Percentiles rank a stretch among this genome's conserved stretches.
Evolutionary conservation across 2,329 filamentous ascomycete species (phyloP).

Genomic region (Calonectria hawksworthii): DNA sequence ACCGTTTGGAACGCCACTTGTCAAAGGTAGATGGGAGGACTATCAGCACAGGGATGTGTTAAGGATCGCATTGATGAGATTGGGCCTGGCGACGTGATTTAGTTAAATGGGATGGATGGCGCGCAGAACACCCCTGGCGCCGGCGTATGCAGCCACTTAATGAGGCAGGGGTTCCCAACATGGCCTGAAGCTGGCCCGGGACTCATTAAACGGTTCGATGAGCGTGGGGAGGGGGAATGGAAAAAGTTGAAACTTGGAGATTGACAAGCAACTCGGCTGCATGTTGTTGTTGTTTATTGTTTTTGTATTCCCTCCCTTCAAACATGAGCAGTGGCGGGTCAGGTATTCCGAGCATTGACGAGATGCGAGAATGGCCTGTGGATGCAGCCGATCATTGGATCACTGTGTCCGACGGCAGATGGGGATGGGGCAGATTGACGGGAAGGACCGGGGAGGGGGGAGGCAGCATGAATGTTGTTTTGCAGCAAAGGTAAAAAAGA

Average conservation of each 20-base stretch:
- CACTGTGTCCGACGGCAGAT: constrained; percentile 23
- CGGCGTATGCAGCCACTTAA: constrained; percentile 50
- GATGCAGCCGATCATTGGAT: constrained; percentile 25
- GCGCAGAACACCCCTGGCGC: constrained; percentile 48
- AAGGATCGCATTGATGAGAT: constrained; percentile 42
- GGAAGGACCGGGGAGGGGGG: constrained; percentile 16
- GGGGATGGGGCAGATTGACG: constrained; percentile 15
- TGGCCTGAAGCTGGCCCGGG: constrained; percentile 36
- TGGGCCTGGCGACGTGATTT: constrained; percentile 43
- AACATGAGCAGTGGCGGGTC: constrained; percentile 16
- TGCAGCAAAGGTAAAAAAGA: constrained; percentile 5
- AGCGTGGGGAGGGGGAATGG: constrained; percentile 26
- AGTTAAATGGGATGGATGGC: constrained; percentile 46
- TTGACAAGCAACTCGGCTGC: constrained; percentile 9
- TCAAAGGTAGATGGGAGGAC: constrained; percentile 35
- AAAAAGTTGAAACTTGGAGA: constrained; percentile 16
- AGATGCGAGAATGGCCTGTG: constrained; percentile 36
- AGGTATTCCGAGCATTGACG: constrained; percentile 13
- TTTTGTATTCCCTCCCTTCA: constrained; percentile 13
- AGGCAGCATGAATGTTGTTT: constrained; percentile 12
- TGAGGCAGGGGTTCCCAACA: constrained; percentile 47
- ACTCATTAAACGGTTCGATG: constrained; percentile 38
- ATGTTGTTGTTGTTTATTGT: constrained; percentile 23
- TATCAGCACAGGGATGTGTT: constrained; percentile 30
- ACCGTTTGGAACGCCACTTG: constrained; percentile 34